phyloP scores from a whole-genome alignment of 257 asterid genomes.

The Plantago ovata region DNA sequence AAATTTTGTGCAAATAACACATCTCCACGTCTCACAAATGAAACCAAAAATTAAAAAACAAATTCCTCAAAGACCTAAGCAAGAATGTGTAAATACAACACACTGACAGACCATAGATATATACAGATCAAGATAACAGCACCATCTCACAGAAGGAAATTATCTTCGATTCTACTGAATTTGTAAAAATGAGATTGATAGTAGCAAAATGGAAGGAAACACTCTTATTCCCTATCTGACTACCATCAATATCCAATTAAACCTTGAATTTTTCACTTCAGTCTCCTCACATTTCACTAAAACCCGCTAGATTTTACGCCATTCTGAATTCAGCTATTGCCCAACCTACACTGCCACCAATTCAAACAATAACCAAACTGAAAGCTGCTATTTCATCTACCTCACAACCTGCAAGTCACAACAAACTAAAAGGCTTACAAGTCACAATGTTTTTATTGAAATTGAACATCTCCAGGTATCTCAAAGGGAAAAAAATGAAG shows the following conservation, averaged over 20 bases:
- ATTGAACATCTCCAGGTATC: too few species aligned
- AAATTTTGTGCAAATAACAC: too few species aligned
- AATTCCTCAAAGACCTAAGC: background rate
- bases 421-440: background rate
- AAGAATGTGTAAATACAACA: background rate
- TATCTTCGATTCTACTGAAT: too few species aligned
- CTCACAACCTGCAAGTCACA: constrained; percentile 24
- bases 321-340: constrained; percentile 15
- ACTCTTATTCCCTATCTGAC: too few species aligned
- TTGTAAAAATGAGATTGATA: too few species aligned
- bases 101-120: background rate
- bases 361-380: constrained; percentile 15
- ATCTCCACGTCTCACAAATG: too few species aligned
- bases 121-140: background rate
- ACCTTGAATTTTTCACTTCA: constrained; percentile 14
- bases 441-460: too few species aligned
- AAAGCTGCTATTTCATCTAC: constrained; percentile 3
- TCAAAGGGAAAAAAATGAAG: background rate
- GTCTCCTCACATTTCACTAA: constrained; percentile 20
- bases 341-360: constrained; percentile 15
- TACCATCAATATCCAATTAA: too few species aligned
- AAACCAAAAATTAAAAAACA: too few species aligned
- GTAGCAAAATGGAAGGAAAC: too few species aligned
- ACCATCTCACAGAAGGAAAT: too few species aligned
- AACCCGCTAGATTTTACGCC: constrained; percentile 2